Percentiles rank a stretch among this genome's conserved stretches.
These are phyloP conservation scores for Candida mattraensis DNA, from an alignment of 805 yeast genomes.

Conservation along the genomic window DNA sequence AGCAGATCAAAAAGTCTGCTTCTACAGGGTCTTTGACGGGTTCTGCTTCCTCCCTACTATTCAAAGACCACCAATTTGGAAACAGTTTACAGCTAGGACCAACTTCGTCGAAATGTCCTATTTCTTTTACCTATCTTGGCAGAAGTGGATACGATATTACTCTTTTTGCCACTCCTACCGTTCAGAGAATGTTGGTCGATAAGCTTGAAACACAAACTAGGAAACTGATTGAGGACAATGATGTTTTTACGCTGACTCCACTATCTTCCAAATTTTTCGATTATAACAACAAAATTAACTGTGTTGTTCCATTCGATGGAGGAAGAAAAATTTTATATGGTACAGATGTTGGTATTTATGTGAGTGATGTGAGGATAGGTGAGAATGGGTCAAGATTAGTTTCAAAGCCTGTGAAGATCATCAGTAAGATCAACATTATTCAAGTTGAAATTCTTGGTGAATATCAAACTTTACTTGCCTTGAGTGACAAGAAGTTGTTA, in stretches of 20 bases:
- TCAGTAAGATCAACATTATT: slow-evolving; percentile 72
- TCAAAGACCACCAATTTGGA: slow-evolving; percentile 21
- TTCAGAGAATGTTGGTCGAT: slow-evolving; percentile 78
- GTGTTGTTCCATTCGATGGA: slow-evolving; percentile 93
- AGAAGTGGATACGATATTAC: slow-evolving; percentile 54
- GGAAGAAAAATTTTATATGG: slow-evolving; percentile 90
- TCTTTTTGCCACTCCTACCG: slow-evolving; percentile 54
- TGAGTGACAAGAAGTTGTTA: slow-evolving; percentile 78
- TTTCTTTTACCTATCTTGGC: slow-evolving; percentile 54
- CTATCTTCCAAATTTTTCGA: slow-evolving; percentile 76
- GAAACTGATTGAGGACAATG: slow-evolving; percentile 66
- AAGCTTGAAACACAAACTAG: slow-evolving; percentile 79
- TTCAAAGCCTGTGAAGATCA: slow-evolving; percentile 72
- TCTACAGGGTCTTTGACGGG: slow-evolving; percentile 34
- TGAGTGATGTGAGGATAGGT: slow-evolving; percentile 62
- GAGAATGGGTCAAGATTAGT: slow-evolving; percentile 53
- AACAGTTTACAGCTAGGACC: slow-evolving; percentile 24
- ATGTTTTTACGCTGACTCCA: slow-evolving; percentile 76
- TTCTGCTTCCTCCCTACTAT: slow-evolving; percentile 30
- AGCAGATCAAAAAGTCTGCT: slow-evolving; percentile 41
- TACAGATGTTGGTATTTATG: slow-evolving; percentile 87
- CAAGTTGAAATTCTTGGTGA: slow-evolving; percentile 93
- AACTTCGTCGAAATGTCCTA: slow-evolving; percentile 40
- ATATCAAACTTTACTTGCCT: slow-evolving; percentile 75
- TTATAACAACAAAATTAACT: slow-evolving; percentile 73